phyloP scores from a whole-genome alignment of 2,329 filamentous ascomycete genomes.

The Biscogniauxia marginata region DNA sequence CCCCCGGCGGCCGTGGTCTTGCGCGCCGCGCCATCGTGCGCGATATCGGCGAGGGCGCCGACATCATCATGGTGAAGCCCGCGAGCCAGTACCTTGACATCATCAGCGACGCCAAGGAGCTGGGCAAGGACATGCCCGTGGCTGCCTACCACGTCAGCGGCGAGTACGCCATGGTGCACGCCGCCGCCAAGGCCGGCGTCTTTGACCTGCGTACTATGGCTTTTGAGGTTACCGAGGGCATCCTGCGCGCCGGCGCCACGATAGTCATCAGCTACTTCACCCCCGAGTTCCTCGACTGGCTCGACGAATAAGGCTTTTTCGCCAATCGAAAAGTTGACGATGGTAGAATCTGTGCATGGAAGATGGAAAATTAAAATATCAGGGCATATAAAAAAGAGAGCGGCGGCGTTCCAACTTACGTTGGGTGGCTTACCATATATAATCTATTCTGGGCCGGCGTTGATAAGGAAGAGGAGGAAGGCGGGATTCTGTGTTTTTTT shows the following conservation, averaged over 20 bases:
- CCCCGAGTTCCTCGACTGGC: slow-evolving; percentile 72
- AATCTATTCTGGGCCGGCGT: too few species aligned
- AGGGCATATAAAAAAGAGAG: background rate
- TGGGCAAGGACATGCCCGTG: slow-evolving; percentile 86
- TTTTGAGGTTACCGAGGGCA: slow-evolving; percentile 90
- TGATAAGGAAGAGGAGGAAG: too few species aligned
- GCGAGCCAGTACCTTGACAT: slow-evolving; percentile 95
- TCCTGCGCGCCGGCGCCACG: slow-evolving; percentile 85
- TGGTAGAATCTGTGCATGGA: background rate
- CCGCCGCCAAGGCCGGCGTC: slow-evolving; percentile 90
- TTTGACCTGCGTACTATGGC: slow-evolving; percentile 95
- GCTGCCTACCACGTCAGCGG: slow-evolving; percentile 97
- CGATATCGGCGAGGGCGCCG: slow-evolving; percentile 90
- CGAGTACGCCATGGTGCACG: slow-evolving; percentile 97
- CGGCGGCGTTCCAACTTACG: too few species aligned
- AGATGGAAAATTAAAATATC: background rate
- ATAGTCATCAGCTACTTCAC: slow-evolving; percentile 96
- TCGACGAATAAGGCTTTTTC: slow-evolving; percentile 45
- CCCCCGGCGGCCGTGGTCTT: slow-evolving; percentile 85
- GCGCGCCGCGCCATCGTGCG: slow-evolving; percentile 85
- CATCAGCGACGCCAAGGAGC: slow-evolving; percentile 93
- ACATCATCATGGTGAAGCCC: slow-evolving; percentile 99
- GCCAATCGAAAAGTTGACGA: background rate
- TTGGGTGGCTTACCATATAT: too few species aligned
- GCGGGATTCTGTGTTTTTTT: too few species aligned